Evolutionary conservation across 345 rosid species (phyloP).

Genomic region (Populus pruinosa): DNA sequence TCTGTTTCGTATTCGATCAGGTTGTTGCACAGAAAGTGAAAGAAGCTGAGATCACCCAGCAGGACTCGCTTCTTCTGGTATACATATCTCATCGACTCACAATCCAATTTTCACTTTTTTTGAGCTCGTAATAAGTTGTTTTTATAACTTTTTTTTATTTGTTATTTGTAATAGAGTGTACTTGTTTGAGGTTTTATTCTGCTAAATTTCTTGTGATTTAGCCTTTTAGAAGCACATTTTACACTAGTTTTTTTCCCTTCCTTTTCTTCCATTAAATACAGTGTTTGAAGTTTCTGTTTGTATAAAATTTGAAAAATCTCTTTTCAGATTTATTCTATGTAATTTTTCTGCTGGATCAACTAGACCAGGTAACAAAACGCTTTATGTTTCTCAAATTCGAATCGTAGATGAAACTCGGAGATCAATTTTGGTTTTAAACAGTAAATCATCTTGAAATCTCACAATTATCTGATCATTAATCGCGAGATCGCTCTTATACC

Average conservation of each 20-base stretch:
- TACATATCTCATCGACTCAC: neutral
- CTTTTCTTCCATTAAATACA: neutral
- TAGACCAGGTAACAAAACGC: neutral
- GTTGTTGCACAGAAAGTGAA: slow-evolving; percentile 79
- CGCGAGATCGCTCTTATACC: neutral
- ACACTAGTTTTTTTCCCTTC: neutral
- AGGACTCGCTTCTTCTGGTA: slow-evolving; percentile 98
- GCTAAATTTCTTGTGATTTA: neutral
- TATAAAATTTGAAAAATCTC: neutral
- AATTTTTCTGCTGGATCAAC: neutral
- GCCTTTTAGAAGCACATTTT: neutral
- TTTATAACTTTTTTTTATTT: neutral
- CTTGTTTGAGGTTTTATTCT: neutral
- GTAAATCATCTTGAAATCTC: neutral
- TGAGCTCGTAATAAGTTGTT: neutral
- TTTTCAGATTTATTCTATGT: neutral
- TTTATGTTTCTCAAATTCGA: neutral
- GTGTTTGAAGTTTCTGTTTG: neutral
- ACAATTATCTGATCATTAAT: neutral
- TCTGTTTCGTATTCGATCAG: slow-evolving; percentile 30
- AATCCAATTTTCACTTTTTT: neutral
- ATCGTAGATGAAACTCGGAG: neutral
- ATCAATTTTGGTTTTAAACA: neutral
- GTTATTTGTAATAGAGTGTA: neutral
- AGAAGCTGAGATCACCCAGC: slow-evolving; percentile 93